Evolutionary conservation across 108 stramenopile genomes (phyloP), one percentile per base, ranked within the genome.

Genomic region (Cyclotella cryptica): DNA sequence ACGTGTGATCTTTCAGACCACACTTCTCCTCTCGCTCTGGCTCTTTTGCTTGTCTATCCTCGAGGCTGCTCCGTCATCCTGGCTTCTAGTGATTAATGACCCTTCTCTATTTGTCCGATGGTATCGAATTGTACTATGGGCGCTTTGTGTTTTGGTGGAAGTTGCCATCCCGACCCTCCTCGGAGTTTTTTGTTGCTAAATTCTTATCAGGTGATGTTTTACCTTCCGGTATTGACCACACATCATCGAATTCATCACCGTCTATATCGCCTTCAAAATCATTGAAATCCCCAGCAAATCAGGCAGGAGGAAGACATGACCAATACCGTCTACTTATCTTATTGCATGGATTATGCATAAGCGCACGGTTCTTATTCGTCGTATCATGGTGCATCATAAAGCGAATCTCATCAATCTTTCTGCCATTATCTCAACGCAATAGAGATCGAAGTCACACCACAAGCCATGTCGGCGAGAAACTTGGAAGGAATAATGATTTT

Each of bases 41-140:
- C 72, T 90, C 12, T 80, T 90, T 26, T 86, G 85, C 19, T 55
- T 88, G 29, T 79, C 80, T 17, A 75, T 87, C 13, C 42, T 90
- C 9, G 89, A 90, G 60, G 87, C 87, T 10, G 66, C 81, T 11
- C 89, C 89, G 5, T 18, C 52, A 19, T 76, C 85, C 13, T 82
- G 82, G 77, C 64, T 79, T n/a, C 54, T 80, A 10, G 29, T 84
- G 8, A 61, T 89, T 2, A n/a, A 58, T 42, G 8, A 43, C 1
- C 15, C 70, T 19, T 63, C 59, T 39, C 28, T 42, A 26, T 72
- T 83, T 18, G 64, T 78, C 13, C 39, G 22, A 4, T 68, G 40
- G 28, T 83, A 83, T 61, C 42, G 81, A 35, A 42, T 77, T n/a
- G 18, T 78, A 21, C 61, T 83, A 10, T 83, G 71, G 77, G 4